These are phyloP conservation scores for Lycium barbarum DNA, from an alignment of 257 asterid species.

Conservation along the genomic window DNA sequence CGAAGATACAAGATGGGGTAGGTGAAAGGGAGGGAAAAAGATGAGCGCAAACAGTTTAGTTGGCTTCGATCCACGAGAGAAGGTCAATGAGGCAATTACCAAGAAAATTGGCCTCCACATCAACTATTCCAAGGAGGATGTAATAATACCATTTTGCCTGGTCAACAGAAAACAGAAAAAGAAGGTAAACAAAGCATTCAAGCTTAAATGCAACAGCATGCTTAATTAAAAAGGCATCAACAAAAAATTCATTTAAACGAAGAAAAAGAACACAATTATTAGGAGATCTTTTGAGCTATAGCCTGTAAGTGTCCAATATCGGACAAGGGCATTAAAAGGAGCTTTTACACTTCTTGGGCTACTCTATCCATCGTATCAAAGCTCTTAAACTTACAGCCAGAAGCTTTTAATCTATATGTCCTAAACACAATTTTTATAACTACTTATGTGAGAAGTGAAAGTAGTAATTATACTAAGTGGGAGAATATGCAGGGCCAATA, in stretches of 20 bases:
- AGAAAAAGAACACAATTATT: not conserved
- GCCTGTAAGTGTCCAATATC: not conserved
- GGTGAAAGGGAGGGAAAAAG: not conserved
- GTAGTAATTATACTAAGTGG: slow-evolving; percentile 6
- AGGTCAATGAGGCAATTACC: slow-evolving; percentile 54
- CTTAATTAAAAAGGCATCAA: slow-evolving; percentile 3
- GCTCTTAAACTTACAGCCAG: not conserved
- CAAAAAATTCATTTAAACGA: not conserved
- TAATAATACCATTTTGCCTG: slow-evolving; percentile 97
- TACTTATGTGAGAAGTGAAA: not conserved
- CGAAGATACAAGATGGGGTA: slow-evolving; percentile 3
- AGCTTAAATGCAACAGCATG: not conserved
- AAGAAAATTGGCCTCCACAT: slow-evolving; percentile 94
- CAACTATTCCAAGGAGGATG: slow-evolving; percentile 77
- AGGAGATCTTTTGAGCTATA: not conserved
- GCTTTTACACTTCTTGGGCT: not conserved
- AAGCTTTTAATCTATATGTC: slow-evolving; percentile 13
- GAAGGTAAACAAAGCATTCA: slow-evolving; percentile 16
- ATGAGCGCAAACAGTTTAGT: not conserved
- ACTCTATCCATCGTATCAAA: not conserved
- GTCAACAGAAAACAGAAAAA: slow-evolving; percentile 32
- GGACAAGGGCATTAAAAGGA: not conserved
- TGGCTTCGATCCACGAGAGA: slow-evolving; percentile 8
- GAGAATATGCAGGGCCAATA: slow-evolving; percentile 1
- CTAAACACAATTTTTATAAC: slow-evolving; percentile 3